Evolutionary conservation across 768 basidiomycete genomes (phyloP).

Genomic region (Amanita molliuscula): DNA sequence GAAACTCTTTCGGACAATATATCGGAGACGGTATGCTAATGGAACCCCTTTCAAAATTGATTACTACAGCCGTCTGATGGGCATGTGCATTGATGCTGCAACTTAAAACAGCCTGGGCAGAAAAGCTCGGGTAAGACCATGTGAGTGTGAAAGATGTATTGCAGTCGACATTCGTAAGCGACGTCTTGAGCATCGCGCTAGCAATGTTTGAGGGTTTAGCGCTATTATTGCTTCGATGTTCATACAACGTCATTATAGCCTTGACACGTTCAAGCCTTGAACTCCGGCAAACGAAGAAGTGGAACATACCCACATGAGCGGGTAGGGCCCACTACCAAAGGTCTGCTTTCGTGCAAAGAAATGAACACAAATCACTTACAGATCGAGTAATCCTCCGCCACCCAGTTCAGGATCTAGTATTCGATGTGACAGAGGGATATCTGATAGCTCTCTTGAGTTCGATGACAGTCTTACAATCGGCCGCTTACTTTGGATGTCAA

Average conservation of each 20-base stretch:
- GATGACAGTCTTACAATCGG: background rate
- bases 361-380: conserved; percentile 35
- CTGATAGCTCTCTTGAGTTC: conserved; percentile 21
- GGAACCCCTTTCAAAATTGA: conserved; percentile 67
- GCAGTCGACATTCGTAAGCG: conserved; percentile 68
- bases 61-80: conserved; percentile 41
- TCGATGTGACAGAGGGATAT: conserved; percentile 57
- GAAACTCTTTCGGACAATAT: conserved; percentile 57
- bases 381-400: conserved; percentile 76
- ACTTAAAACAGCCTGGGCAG: conserved; percentile 64
- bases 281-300: background rate
- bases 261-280: conserved; percentile 14
- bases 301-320: conserved; percentile 58
- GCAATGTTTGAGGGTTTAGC: conserved; percentile 46
- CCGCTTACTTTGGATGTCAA: conserved; percentile 50
- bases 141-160: conserved; percentile 67
- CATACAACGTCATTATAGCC: conserved; percentile 73
- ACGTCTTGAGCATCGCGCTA: conserved; percentile 71
- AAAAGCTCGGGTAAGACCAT: conserved; percentile 47
- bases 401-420: conserved; percentile 74
- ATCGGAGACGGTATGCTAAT: conserved; percentile 58
- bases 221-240: conserved; percentile 63
- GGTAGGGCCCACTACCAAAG: conserved; percentile 61
- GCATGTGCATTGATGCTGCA: conserved; percentile 52
- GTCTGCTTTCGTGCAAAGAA: background rate